phyloP scores from a whole-genome alignment of 306 rosid species.

The Ziziphus jujuba region DNA sequence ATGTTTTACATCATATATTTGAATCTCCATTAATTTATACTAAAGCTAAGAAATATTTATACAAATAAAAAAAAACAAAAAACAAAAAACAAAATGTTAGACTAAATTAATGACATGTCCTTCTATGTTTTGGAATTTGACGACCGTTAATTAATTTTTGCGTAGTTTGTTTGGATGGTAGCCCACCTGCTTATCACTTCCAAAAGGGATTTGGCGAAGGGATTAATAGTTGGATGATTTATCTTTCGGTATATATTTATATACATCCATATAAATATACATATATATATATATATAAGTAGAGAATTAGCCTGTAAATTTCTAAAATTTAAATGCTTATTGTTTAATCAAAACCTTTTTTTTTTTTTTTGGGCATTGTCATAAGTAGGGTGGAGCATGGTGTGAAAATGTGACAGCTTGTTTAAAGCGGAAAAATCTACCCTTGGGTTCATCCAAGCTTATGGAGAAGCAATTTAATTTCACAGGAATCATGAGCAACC shows the following conservation, averaged over 20 bases:
- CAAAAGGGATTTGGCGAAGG: not conserved
- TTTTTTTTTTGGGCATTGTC: not conserved
- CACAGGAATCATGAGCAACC: conserved; percentile 65
- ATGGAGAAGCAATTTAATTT: conserved; percentile 70
- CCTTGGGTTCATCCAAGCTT: conserved; percentile 59
- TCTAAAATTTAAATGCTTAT: too few relatives aligned
- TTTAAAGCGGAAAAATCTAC: conserved; percentile 52
- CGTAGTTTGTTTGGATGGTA: conserved; percentile 1
- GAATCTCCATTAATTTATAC: not conserved
- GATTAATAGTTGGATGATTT: not conserved
- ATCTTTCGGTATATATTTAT: not conserved
- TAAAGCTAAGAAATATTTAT: too few relatives aligned
- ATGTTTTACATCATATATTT: not conserved
- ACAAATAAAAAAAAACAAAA: too few relatives aligned
- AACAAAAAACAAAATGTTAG: too few relatives aligned
- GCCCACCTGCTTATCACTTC: not conserved
- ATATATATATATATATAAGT: too few relatives aligned
- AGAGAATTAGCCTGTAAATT: too few relatives aligned
- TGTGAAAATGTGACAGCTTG: conserved; percentile 60
- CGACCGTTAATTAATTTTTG: not conserved
- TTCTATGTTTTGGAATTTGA: not conserved
- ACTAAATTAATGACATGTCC: too few relatives aligned
- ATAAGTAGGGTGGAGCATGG: conserved; percentile 84
- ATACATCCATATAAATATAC: too few relatives aligned
- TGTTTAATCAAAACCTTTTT: not conserved